Evolutionary conservation across 2,329 filamentous ascomycete genomes (phyloP).

Genomic region (Nemania sp.): DNA sequence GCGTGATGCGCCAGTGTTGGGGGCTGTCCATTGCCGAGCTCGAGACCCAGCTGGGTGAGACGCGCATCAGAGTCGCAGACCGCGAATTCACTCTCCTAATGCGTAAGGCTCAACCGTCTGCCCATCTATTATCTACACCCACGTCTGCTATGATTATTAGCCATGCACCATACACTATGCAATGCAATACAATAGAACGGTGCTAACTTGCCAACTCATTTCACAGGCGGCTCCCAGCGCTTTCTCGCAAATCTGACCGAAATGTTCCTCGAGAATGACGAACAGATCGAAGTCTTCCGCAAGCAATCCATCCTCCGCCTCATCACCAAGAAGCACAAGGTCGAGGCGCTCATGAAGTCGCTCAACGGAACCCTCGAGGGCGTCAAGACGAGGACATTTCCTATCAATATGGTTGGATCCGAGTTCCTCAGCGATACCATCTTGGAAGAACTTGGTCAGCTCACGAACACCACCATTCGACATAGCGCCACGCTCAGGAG

Average conservation of each 20-base stretch:
- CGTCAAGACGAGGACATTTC: constrained; percentile 32
- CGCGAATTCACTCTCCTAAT: constrained; percentile 50
- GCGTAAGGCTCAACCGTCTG: constrained; percentile 42
- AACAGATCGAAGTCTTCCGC: constrained; percentile 44
- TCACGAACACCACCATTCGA: constrained; percentile 41
- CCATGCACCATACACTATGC: background rate
- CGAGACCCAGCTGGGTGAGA: constrained; percentile 46
- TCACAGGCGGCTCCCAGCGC: constrained; percentile 41
- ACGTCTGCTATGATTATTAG: too few relatives aligned
- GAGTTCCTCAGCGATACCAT: constrained; percentile 31
- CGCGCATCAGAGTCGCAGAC: constrained; percentile 45
- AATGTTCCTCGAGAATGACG: constrained; percentile 40
- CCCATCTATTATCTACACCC: too few relatives aligned
- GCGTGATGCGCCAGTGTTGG: constrained; percentile 55
- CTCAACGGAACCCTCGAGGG: constrained; percentile 39
- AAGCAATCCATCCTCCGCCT: constrained; percentile 40
- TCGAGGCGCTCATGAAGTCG: constrained; percentile 41
- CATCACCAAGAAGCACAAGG: constrained; percentile 41
- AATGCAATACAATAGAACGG: background rate
- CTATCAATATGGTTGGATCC: constrained; percentile 31
- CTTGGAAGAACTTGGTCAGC: constrained; percentile 43
- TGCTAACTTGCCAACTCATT: too few relatives aligned
- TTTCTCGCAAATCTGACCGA: constrained; percentile 41
- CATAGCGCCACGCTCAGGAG: constrained; percentile 24
- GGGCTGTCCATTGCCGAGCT: constrained; percentile 52